Percentiles rank a stretch among this genome's conserved stretches.
Evolutionary conservation across 2,329 filamentous ascomycete genomes (phyloP).

Genomic region (Sarocladium oryzae): DNA sequence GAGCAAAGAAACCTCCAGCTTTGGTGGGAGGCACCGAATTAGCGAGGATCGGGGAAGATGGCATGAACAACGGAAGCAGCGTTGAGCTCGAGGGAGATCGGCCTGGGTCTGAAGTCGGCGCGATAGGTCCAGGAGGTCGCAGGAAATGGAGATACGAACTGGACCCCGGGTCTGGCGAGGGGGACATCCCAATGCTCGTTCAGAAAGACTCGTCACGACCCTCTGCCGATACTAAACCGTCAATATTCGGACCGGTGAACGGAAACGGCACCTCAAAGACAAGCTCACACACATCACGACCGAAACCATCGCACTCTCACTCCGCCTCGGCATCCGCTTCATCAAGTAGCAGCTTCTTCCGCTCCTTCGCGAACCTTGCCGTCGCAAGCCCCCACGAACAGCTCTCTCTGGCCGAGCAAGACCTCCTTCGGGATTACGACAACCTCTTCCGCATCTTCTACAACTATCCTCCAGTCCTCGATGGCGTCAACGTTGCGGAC

Average conservation of each 20-base stretch:
- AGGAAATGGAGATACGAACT: conserved; percentile 83
- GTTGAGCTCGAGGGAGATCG: neutral
- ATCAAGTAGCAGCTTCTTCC: conserved; percentile 60
- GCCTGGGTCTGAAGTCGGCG: neutral
- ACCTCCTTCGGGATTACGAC: conserved; percentile 85
- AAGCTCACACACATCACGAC: conserved; percentile 42
- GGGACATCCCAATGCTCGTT: conserved; percentile 81
- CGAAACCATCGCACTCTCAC: conserved; percentile 29
- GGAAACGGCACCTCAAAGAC: conserved; percentile 6
- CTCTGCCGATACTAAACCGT: conserved; percentile 17
- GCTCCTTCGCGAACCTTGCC: conserved; percentile 76
- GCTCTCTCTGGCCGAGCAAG: conserved; percentile 57
- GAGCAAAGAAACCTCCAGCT: conserved; percentile 18
- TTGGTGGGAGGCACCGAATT: conserved; percentile 36
- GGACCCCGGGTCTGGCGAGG: conserved; percentile 64
- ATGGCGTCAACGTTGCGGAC: conserved; percentile 81
- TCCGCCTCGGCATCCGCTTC: conserved; percentile 35
- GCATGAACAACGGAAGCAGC: conserved; percentile 14
- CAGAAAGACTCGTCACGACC: conserved; percentile 55
- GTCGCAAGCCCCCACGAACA: conserved; percentile 34
- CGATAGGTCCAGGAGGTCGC: conserved; percentile 22
- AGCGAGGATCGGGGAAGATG: conserved; percentile 45
- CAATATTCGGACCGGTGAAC: conserved; percentile 23
- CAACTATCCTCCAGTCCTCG: conserved; percentile 78
- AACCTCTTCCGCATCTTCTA: conserved; percentile 96